A percentile compares a stretch with the other conserved stretches of the same genome.
These are phyloP conservation scores for Pelomyxa schiedti DNA, from an alignment of 78 protist species.

Conservation along the genomic window DNA sequence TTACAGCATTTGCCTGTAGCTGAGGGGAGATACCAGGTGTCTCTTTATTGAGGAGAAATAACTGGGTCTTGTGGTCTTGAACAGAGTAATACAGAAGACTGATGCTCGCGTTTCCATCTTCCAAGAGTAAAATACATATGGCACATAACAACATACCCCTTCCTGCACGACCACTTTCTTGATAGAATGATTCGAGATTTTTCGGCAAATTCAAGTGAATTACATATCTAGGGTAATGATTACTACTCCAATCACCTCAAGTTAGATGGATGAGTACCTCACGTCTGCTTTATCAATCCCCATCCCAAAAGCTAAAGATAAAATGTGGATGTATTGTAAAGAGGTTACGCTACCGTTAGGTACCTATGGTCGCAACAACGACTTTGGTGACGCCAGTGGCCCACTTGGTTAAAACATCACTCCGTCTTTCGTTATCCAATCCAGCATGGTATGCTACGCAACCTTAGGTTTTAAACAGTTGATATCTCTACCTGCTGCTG, in stretches of 20 bases:
- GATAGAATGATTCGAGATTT: constrained; percentile 4
- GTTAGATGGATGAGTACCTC: too few species aligned
- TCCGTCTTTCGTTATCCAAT: neutral
- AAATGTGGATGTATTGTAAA: too few species aligned
- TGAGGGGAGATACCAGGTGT: too few species aligned
- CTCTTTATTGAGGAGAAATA: too few species aligned
- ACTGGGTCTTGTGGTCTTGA: too few species aligned
- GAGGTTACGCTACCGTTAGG: too few species aligned
- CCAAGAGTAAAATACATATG: neutral
- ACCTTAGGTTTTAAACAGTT: too few species aligned
- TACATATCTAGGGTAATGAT: too few species aligned
- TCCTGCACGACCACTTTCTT: constrained; percentile 49
- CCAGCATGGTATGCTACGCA: neutral
- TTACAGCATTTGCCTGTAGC: too few species aligned
- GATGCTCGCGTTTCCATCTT: neutral
- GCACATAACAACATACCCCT: constrained; percentile 7
- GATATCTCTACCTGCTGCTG: too few species aligned
- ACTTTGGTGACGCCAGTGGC: constrained; percentile 5
- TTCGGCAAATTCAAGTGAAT: constrained; percentile 19
- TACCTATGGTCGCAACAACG: constrained; percentile 38
- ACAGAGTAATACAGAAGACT: neutral
- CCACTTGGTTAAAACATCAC: neutral
- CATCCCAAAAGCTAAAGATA: constrained; percentile 72
- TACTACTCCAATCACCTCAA: too few species aligned
- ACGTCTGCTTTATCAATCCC: constrained; percentile 36